These are phyloP conservation scores for Babesia ovis DNA, from an alignment of 169 alveolate species.

Conservation along the genomic window DNA sequence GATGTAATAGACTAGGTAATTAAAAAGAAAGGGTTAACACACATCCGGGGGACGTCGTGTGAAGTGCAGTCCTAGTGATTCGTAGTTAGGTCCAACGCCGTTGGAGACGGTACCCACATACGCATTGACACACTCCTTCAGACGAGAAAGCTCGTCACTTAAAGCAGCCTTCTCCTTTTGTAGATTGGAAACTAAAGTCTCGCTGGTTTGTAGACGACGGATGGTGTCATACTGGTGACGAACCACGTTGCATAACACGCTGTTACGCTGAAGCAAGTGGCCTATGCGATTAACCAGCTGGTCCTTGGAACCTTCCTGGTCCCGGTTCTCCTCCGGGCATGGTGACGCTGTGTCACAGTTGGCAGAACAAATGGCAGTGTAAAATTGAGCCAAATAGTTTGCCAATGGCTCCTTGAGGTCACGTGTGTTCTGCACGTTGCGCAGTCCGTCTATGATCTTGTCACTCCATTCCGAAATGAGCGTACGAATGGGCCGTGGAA, in stretches of 20 bases:
- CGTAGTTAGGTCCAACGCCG: background rate
- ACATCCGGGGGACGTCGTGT: constrained; percentile 43
- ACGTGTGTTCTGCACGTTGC: constrained; percentile 20
- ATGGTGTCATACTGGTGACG: constrained; percentile 64
- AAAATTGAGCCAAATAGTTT: constrained; percentile 21
- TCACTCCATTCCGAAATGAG: constrained; percentile 27
- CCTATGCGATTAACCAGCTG: constrained; percentile 37
- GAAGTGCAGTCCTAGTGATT: constrained; percentile 3
- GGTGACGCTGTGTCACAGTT: background rate
- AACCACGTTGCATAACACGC: constrained; percentile 37
- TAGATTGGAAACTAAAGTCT: background rate
- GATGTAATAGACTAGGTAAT: background rate
- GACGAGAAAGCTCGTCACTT: constrained; percentile 11
- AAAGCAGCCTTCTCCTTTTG: constrained; percentile 27
- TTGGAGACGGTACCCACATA: constrained; percentile 8
- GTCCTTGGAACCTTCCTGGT: background rate
- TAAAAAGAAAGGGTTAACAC: background rate
- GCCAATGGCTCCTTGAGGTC: constrained; percentile 36
- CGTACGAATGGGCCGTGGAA: background rate
- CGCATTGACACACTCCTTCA: constrained; percentile 21
- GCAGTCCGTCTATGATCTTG: constrained; percentile 42
- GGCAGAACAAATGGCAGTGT: background rate
- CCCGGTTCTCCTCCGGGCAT: background rate
- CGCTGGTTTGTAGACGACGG: constrained; percentile 22
- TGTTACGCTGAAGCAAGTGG: constrained; percentile 44